phyloP scores from a whole-genome alignment of 2,329 filamentous ascomycete genomes.

The Ceratocystis diversiconidia region DNA sequence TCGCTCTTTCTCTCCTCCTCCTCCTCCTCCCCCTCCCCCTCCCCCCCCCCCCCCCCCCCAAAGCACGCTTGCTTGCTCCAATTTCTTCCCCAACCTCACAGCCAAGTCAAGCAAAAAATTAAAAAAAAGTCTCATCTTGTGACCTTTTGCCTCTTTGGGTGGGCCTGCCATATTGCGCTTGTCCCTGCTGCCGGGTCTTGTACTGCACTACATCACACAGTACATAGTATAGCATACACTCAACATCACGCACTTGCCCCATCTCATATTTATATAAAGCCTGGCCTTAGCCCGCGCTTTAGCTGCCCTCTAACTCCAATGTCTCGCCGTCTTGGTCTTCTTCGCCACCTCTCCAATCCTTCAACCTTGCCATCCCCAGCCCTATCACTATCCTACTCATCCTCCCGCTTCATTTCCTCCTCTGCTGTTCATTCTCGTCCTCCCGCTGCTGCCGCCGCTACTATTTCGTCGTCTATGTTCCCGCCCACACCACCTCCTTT shows the following conservation, averaged over 20 bases:
- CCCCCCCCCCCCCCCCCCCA: background rate
- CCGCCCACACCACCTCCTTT: background rate
- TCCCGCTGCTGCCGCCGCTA: slow-evolving; percentile 4
- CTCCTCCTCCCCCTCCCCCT: background rate
- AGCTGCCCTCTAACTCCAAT: slow-evolving; percentile 1
- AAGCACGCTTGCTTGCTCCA: background rate
- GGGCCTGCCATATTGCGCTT: background rate
- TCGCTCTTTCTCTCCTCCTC: too few relatives aligned
- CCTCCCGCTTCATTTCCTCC: slow-evolving; percentile 16
- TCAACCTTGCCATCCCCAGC: slow-evolving; percentile 3
- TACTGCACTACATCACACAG: background rate
- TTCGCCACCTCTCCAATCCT: slow-evolving; percentile 9
- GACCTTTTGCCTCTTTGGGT: background rate
- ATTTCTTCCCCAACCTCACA: background rate
- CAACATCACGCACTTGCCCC: slow-evolving; percentile 1
- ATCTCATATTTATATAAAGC: slow-evolving; percentile 12
- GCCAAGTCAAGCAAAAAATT: background rate
- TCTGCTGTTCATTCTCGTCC: slow-evolving; percentile 9
- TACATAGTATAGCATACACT: too few relatives aligned
- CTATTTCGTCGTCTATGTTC: slow-evolving; percentile 4
- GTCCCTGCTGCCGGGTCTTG: slow-evolving; percentile 1
- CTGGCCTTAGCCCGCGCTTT: slow-evolving; percentile 8
- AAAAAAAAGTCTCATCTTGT: slow-evolving; percentile 2
- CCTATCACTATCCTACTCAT: background rate
- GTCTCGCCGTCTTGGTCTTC: slow-evolving; percentile 14